Conservation (phyloP, 2,329 filamentous ascomycete genomes). For the Eurotiales sp. region DNA sequence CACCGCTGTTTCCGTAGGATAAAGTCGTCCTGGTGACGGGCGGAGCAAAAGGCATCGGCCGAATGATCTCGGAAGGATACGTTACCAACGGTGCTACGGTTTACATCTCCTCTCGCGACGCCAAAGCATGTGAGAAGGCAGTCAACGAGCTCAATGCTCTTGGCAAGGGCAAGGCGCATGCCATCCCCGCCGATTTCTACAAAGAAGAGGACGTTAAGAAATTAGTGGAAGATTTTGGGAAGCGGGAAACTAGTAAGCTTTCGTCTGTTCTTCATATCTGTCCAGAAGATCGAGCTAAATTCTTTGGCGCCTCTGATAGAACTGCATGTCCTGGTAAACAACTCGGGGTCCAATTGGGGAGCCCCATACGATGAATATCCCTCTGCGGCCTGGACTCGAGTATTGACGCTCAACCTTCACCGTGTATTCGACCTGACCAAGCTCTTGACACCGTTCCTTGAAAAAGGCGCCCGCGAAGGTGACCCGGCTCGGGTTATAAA, state of each 20-base stretch:
- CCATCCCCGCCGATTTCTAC: conserved; percentile 51
- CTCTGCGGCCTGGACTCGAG: conserved; percentile 55
- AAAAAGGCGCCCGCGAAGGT: conserved; percentile 42
- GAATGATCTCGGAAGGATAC: conserved; percentile 54
- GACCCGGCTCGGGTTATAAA: conserved; percentile 51
- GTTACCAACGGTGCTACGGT: conserved; percentile 52
- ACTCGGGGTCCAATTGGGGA: conserved; percentile 53
- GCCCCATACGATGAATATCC: conserved; percentile 57
- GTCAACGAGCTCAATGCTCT: conserved; percentile 47
- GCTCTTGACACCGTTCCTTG: conserved; percentile 46
- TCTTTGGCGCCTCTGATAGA: conserved; percentile 28
- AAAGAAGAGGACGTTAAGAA: conserved; percentile 49
- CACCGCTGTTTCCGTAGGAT: conserved; percentile 24
- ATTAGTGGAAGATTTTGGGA: conserved; percentile 47
- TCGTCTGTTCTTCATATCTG: conserved; percentile 51
- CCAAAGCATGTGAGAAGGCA: conserved; percentile 47
- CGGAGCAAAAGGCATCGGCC: conserved; percentile 50
- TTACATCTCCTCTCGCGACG: conserved; percentile 53
- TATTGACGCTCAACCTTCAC: conserved; percentile 54
- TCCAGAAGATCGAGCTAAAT: not conserved
- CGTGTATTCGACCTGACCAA: conserved; percentile 48
- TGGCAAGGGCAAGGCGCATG: conserved; percentile 50
- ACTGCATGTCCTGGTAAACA: conserved; percentile 49
- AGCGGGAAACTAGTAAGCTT: conserved; percentile 53
- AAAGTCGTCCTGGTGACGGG: conserved; percentile 50